phyloP scores from a whole-genome alignment of 768 basidiomycete genomes.

The Termitomyces sp. region DNA sequence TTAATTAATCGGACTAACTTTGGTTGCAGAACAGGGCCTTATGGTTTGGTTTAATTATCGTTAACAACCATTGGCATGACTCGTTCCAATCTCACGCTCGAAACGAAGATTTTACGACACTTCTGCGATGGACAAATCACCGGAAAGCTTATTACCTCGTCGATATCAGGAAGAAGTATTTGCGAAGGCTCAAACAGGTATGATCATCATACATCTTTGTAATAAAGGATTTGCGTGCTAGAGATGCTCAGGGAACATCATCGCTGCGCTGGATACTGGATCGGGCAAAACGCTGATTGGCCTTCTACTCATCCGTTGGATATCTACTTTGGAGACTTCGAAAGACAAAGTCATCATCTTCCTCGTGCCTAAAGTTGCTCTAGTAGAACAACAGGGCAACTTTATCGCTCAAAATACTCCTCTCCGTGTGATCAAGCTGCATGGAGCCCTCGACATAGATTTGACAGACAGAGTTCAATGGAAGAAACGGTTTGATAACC shows the following conservation, averaged over 20 bases:
- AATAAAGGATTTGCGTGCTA: neutral
- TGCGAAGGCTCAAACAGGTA: conserved; percentile 48
- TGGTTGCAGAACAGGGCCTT: neutral
- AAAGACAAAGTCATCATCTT: conserved; percentile 65
- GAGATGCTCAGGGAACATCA: conserved; percentile 46
- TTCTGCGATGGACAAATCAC: neutral
- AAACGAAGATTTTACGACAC: neutral
- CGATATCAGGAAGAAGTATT: conserved; percentile 74
- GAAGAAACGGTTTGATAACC: conserved; percentile 51
- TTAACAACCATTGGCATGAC: neutral
- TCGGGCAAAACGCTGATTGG: conserved; percentile 77
- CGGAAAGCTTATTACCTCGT: conserved; percentile 24
- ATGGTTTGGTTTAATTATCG: neutral
- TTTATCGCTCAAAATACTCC: conserved; percentile 62
- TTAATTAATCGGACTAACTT: no score
- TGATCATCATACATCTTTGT: neutral
- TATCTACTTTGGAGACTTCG: conserved; percentile 43
- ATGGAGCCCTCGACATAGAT: conserved; percentile 68
- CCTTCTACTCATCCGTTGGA: conserved; percentile 72
- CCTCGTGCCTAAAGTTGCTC: conserved; percentile 78
- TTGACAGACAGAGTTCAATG: conserved; percentile 62
- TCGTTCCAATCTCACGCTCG: neutral
- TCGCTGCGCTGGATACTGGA: conserved; percentile 73
- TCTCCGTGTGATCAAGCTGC: conserved; percentile 60
- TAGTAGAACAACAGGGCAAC: conserved; percentile 77